Percentiles rank a stretch among this genome's conserved stretches.
Conservation (phyloP, 495 filamentous ascomycete species). For the Pyronema domesticum region DNA sequence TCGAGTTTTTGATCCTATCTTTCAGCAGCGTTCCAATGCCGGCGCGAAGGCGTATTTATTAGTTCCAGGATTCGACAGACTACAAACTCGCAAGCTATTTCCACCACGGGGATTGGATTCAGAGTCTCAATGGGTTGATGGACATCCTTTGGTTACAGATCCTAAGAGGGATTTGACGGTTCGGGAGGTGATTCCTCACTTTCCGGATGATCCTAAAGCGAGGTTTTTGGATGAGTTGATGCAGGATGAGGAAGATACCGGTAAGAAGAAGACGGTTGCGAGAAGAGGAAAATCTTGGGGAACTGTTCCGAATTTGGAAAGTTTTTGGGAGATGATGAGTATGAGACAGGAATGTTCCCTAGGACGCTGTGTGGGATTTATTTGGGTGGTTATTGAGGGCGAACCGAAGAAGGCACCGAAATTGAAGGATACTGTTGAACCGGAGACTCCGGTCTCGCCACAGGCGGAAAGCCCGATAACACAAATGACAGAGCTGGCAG, state of each 20-base stretch:
- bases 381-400: conserved; percentile 71
- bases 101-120: conserved; percentile 29
- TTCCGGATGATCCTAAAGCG: conserved; percentile 91
- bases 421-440: not conserved
- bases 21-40: conserved; percentile 29
- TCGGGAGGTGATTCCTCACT: conserved; percentile 59
- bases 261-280: conserved; percentile 26
- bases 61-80: conserved; percentile 64
- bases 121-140: conserved; percentile 33
- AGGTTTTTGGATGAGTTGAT: conserved; percentile 80
- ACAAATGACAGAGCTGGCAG: not conserved
- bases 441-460: not conserved
- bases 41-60: conserved; percentile 55
- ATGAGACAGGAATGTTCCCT: conserved; percentile 90
- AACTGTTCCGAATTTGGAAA: conserved; percentile 60
- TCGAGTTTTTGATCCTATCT: conserved; percentile 58
- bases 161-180: conserved; percentile 44
- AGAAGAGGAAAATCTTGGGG: conserved; percentile 50
- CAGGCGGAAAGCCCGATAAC: not conserved
- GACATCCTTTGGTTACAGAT: conserved; percentile 37
- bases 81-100: conserved; percentile 51
- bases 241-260: conserved; percentile 34
- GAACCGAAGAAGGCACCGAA: conserved; percentile 10
- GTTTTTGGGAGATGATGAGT: conserved; percentile 99
- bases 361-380: conserved; percentile 75